These are phyloP conservation scores for Fusarium nodosum DNA, from an alignment of 2,329 filamentous ascomycete species.

Conservation along the genomic window DNA sequence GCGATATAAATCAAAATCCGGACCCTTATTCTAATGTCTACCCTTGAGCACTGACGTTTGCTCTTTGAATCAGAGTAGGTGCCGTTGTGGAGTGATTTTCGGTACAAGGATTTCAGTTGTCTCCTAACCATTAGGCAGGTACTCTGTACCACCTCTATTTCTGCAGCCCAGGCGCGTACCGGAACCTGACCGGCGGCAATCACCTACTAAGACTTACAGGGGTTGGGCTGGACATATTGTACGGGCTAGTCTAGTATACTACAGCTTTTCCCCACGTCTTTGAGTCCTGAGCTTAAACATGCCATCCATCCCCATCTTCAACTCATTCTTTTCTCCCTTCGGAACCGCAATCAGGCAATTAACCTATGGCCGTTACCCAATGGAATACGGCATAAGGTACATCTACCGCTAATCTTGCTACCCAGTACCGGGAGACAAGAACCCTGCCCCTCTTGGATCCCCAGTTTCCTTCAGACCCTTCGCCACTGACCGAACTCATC, in stretches of 20 bases:
- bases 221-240: neutral
- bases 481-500: slow-evolving; percentile 41
- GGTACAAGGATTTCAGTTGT: slow-evolving; percentile 8
- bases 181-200: slow-evolving; percentile 26
- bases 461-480: slow-evolving; percentile 15
- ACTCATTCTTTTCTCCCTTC: slow-evolving; percentile 29
- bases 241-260: neutral
- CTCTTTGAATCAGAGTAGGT: slow-evolving; percentile 2
- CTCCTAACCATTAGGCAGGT: slow-evolving; percentile 15
- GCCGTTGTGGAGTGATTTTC: neutral
- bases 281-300: slow-evolving; percentile 27
- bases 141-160: neutral
- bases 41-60: slow-evolving; percentile 2
- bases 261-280: slow-evolving; percentile 25
- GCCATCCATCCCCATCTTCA: slow-evolving; percentile 35
- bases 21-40: neutral
- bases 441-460: slow-evolving; percentile 25
- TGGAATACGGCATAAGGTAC: slow-evolving; percentile 15
- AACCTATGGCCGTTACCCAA: slow-evolving; percentile 1
- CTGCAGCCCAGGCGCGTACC: slow-evolving; percentile 9
- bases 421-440: slow-evolving; percentile 32
- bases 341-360: slow-evolving; percentile 37
- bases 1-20: neutral
- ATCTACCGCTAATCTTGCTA: slow-evolving; percentile 4
- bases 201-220: neutral